A percentile compares a stretch with the other conserved stretches of the same genome.
Evolutionary conservation across 2,329 filamentous ascomycete genomes (phyloP).

Genomic region (Colletotrichum kahawae): DNA sequence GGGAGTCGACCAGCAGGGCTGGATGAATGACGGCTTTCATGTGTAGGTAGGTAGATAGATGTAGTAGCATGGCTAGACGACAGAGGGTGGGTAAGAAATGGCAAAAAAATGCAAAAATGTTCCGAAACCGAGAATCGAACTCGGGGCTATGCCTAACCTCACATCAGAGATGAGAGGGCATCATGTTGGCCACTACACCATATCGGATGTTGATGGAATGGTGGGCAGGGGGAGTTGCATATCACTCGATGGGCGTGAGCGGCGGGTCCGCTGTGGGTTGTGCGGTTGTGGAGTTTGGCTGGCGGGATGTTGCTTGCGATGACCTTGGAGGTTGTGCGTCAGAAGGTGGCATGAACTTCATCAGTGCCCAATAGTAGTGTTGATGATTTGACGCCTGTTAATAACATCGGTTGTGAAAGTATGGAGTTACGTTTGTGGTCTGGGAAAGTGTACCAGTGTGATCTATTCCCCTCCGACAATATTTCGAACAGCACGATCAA

Average conservation of each 20-base stretch:
- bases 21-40: not conserved
- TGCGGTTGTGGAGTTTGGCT: not conserved
- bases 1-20: not conserved
- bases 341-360: too few relatives aligned
- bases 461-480: too few relatives aligned
- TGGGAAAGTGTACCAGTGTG: too few relatives aligned
- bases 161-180: constrained; percentile 7
- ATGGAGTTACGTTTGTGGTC: too few relatives aligned
- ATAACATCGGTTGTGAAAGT: too few relatives aligned
- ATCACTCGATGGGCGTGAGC: not conserved
- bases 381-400: too few relatives aligned
- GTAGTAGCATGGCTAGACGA: not conserved
- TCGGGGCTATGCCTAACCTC: constrained; percentile 19
- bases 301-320: not conserved
- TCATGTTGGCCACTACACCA: constrained; percentile 22
- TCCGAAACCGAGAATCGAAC: constrained; percentile 18
- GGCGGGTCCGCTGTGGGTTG: not conserved
- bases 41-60: not conserved
- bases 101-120: not conserved
- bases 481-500: too few relatives aligned
- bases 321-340: not conserved
- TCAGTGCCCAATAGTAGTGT: too few relatives aligned
- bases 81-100: not conserved
- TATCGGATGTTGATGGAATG: not conserved
- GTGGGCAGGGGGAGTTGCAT: not conserved